Base-by-base conservation (phyloP, 345 rosid species). In the Euphorbia peplus region DNA sequence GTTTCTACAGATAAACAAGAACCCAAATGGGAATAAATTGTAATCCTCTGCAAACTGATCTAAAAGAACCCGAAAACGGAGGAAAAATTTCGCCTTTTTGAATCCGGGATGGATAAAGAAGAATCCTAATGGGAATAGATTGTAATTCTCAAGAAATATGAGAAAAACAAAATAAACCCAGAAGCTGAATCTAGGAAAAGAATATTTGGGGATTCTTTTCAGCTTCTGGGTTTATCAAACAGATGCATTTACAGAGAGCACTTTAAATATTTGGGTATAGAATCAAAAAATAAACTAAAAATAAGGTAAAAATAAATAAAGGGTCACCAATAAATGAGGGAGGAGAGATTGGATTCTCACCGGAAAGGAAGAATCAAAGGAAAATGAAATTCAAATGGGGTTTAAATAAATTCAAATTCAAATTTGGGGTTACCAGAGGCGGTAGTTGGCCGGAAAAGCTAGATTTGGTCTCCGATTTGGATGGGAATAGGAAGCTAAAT, bases 321-420 rank as follows among this genome's bases (percentile, higher is more conserved):
- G n/a, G 44, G 70, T 66, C 16, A 44, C 50, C 50, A 44, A 44
- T 44, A 69, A 25, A 14, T 21, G 32, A 14, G 47, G n/a, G 47
- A 6, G 35, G 54, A 67, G 58, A 24, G 32, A 75, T 0, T 54
- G 83, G 82, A 77, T 77, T 75, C 82, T 76, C 30, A 57, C 84
- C 80, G 9, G 61, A 50, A 56, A 78, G 77, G 67, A 82, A 85
- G 88, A 83, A 85, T 37, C 88, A 55, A 81, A 79, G 73, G 50
- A 8, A 12, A 69, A 82, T 13, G 58, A 32, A 29, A 15, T 35
- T 66, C 71, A 16, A 62, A 71, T 37, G 25, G 55, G 67, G 65
- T 66, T 69, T 63, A 56, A 73, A 71, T 67, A 15, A 62, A 24
- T 44, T 10, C 19, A 46, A 64, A 11, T 32, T 54, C 71, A 52